A percentile compares a stretch with the other conserved stretches of the same genome.
Conservation (phyloP, 805 yeast genomes). For the Saccharomyces kudriavzevii region DNA sequence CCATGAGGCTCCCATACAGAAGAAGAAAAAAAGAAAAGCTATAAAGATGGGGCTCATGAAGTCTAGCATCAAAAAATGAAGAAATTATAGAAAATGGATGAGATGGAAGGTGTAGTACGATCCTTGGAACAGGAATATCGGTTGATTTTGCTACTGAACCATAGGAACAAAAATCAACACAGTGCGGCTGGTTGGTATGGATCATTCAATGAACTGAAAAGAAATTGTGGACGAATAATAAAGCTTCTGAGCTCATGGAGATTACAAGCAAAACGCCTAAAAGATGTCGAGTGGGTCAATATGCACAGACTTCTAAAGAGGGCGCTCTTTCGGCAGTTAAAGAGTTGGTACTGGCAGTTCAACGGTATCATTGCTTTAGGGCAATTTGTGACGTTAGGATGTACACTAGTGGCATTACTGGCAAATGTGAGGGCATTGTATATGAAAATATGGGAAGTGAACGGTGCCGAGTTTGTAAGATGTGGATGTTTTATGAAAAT, state of each 20-base stretch:
- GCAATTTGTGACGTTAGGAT: slow-evolving; percentile 68
- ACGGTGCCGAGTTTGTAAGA: slow-evolving; percentile 15
- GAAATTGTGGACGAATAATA: slow-evolving; percentile 31
- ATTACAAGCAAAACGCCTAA: slow-evolving; percentile 29
- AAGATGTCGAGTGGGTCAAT: slow-evolving; percentile 6
- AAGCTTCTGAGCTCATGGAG: slow-evolving; percentile 1
- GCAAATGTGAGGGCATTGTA: slow-evolving; percentile 36
- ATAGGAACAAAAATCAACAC: slow-evolving; percentile 73
- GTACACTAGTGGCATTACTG: slow-evolving; percentile 52
- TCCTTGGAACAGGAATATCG: slow-evolving; percentile 43
- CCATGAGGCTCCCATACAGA: too few relatives aligned
- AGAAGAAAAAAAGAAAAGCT: neutral
- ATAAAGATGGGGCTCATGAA: neutral
- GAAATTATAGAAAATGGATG: neutral
- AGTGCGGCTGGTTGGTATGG: slow-evolving; percentile 70
- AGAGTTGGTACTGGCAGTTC: slow-evolving; percentile 50
- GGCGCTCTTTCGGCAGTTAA: slow-evolving; percentile 35
- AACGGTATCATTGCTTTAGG: slow-evolving; percentile 65
- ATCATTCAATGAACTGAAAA: slow-evolving; percentile 52
- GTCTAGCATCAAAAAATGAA: neutral
- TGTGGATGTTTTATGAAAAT: slow-evolving; percentile 7
- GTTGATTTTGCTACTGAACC: slow-evolving; percentile 55
- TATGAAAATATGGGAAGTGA: slow-evolving; percentile 11
- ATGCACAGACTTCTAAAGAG: slow-evolving; percentile 11
- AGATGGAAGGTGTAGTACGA: neutral